Conservation (phyloP, 2,329 filamentous ascomycete genomes). For the Bertia moriformis region DNA sequence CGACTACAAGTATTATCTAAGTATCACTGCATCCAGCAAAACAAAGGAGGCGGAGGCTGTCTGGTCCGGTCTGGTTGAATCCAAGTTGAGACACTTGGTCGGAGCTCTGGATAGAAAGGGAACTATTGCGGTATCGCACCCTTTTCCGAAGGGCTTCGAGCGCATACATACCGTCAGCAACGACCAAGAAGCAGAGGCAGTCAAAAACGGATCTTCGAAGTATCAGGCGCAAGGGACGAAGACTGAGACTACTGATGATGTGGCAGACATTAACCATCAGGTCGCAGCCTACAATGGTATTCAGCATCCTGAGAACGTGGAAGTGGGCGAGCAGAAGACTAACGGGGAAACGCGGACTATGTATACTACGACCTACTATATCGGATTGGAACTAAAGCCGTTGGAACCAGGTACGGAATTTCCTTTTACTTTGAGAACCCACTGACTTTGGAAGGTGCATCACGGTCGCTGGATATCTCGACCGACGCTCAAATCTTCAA, state of each 20-base stretch:
- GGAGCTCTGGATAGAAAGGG: constrained; percentile 67
- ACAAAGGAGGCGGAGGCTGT: constrained; percentile 71
- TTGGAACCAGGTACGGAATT: background rate
- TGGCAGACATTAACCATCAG: background rate
- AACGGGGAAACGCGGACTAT: constrained; percentile 21
- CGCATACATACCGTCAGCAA: constrained; percentile 56
- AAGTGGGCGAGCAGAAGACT: background rate
- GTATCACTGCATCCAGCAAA: constrained; percentile 68
- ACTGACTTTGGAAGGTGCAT: constrained; percentile 32
- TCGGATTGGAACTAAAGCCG: constrained; percentile 60
- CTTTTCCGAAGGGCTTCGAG: constrained; percentile 87
- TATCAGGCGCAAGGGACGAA: constrained; percentile 20
- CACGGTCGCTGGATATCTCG: constrained; percentile 57
- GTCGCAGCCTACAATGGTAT: background rate
- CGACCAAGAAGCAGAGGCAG: constrained; percentile 33
- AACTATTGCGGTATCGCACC: constrained; percentile 70
- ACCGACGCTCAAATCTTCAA: constrained; percentile 79
- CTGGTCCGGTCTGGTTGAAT: constrained; percentile 88
- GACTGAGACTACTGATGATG: background rate
- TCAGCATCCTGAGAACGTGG: background rate
- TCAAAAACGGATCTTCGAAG: constrained; percentile 35
- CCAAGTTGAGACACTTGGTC: constrained; percentile 77
- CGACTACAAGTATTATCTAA: constrained; percentile 91
- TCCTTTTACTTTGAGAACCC: background rate
- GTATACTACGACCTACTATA: constrained; percentile 87